Percentiles rank a stretch among this genome's conserved stretches.
These are phyloP conservation scores for Phaseolus coccineus DNA, from an alignment of 331 rosid species.

Conservation along the genomic window DNA sequence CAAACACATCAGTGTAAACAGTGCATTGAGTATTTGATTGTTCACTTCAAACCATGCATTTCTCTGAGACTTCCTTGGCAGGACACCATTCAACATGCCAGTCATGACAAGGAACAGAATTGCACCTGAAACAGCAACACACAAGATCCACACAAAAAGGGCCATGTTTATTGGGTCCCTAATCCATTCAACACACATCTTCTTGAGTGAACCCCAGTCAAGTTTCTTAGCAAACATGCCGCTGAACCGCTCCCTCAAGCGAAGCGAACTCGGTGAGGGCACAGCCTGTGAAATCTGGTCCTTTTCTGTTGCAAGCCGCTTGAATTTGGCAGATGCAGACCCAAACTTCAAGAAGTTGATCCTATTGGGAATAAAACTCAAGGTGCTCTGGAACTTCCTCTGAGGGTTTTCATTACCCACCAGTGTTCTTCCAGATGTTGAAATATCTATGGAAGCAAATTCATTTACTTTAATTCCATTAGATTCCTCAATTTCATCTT, in stretches of 20 bases:
- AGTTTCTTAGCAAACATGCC: constrained; percentile 72
- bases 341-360: constrained; percentile 66
- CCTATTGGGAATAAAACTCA: constrained; percentile 51
- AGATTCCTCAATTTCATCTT: constrained; percentile 66
- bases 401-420: constrained; percentile 54
- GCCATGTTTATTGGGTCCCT: constrained; percentile 91
- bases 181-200: constrained; percentile 73
- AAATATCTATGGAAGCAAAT: constrained; percentile 54
- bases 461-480: constrained; percentile 50
- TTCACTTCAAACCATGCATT: constrained; percentile 92
- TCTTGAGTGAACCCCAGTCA: constrained; percentile 74
- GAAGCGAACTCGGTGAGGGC: constrained; percentile 55
- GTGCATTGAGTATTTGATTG: constrained; percentile 94
- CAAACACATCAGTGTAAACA: constrained; percentile 90
- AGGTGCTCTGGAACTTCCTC: constrained; percentile 46
- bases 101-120: constrained; percentile 95
- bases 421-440: constrained; percentile 58
- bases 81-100: constrained; percentile 79
- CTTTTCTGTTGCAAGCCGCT: constrained; percentile 60
- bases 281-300: constrained; percentile 72
- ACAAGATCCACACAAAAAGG: constrained; percentile 75
- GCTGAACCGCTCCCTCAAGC: constrained; percentile 61
- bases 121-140: constrained; percentile 90
- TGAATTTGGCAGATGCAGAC: constrained; percentile 78
- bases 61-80: constrained; percentile 72